Conservation (phyloP, 1,139 yeast genomes). For the Saccharomyces uvarum region DNA sequence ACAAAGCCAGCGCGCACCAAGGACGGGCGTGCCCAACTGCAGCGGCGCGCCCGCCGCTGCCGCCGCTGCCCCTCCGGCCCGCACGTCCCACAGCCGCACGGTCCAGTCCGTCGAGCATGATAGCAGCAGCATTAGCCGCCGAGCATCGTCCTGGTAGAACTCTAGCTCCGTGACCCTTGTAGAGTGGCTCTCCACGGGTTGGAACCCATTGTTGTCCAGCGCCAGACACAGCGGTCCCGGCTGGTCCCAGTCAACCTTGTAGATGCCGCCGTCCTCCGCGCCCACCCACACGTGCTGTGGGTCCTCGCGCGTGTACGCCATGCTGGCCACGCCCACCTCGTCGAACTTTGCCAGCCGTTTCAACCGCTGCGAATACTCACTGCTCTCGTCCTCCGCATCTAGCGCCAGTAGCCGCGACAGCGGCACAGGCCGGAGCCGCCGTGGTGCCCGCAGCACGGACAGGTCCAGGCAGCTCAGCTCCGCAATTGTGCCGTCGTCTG, state of each 20-base stretch:
- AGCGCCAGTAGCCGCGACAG: neutral
- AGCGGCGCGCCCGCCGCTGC: neutral
- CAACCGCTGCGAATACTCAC: conserved; percentile 12
- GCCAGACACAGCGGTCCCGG: conserved; percentile 8
- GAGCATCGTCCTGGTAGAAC: conserved; percentile 6
- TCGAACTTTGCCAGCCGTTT: conserved; percentile 14
- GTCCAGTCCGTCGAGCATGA: conserved; percentile 24
- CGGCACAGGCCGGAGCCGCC: neutral
- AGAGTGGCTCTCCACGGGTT: conserved; percentile 13
- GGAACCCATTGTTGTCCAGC: conserved; percentile 19
- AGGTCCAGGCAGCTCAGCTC: neutral
- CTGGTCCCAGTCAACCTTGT: conserved; percentile 14
- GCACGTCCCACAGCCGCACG: conserved; percentile 22
- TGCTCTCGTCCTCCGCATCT: neutral
- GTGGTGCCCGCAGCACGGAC: neutral
- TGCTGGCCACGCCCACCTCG: conserved; percentile 17
- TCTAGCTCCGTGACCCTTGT: conserved; percentile 11
- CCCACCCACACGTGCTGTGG: conserved; percentile 20
- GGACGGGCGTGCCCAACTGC: neutral
- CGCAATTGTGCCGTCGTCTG: neutral
- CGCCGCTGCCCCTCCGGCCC: neutral
- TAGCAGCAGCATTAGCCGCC: conserved; percentile 7
- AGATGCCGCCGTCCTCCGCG: conserved; percentile 27
- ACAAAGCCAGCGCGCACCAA: neutral
- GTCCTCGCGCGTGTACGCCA: conserved; percentile 18